Percentiles rank a stretch among this genome's conserved stretches.
phyloP scores from a whole-genome alignment of 1,284 basidiomycete species.

The Golubevia sp. region DNA sequence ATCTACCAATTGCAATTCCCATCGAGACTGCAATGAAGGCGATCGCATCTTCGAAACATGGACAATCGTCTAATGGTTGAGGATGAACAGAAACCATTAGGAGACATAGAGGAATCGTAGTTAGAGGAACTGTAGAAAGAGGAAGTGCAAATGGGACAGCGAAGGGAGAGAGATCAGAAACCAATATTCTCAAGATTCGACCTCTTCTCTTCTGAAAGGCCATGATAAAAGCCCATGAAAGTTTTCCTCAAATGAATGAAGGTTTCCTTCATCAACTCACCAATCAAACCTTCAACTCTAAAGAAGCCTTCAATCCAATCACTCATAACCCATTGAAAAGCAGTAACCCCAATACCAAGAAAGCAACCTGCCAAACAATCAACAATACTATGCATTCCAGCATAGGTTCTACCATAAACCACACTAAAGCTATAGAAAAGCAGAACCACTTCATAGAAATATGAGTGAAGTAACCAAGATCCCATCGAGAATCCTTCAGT shows the following conservation, averaged over 20 bases:
- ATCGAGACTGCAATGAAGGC: constrained; percentile 84
- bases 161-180: background rate
- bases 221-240: background rate
- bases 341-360: constrained; percentile 41
- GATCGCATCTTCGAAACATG: constrained; percentile 97
- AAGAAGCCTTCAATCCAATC: constrained; percentile 62
- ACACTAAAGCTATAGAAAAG: constrained; percentile 75
- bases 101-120: constrained; percentile 71
- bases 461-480: constrained; percentile 27
- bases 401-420: constrained; percentile 84
- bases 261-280: constrained; percentile 57
- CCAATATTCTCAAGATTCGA: background rate
- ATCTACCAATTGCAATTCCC: constrained; percentile 75
- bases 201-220: too few relatives aligned
- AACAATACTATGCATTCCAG: constrained; percentile 62
- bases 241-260: background rate
- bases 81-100: constrained; percentile 82
- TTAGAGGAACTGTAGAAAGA: constrained; percentile 69
- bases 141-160: background rate
- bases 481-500: background rate
- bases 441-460: constrained; percentile 63
- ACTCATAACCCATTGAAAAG: constrained; percentile 63
- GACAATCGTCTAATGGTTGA: constrained; percentile 85
- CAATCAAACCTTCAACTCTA: constrained; percentile 67
- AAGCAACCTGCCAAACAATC: constrained; percentile 57